Evolutionary conservation across 2,329 filamentous ascomycete species (phyloP).

Genomic region (Falciphora oryzae): DNA sequence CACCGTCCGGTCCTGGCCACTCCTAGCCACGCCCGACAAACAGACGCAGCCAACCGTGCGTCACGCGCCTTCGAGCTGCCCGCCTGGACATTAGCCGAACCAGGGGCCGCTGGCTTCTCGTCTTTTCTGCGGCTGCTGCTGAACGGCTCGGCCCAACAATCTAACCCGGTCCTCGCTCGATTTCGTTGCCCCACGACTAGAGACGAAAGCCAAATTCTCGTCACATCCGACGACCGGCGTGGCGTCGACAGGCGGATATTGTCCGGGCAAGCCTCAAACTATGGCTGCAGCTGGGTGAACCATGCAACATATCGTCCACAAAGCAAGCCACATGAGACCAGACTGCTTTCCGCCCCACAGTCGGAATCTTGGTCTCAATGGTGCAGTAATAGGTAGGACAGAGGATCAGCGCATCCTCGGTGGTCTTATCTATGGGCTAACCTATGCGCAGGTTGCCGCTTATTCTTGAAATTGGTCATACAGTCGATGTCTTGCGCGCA

Average conservation of each 20-base stretch:
- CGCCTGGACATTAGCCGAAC: neutral
- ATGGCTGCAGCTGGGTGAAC: no score
- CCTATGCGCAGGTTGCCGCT: neutral
- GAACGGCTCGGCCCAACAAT: no score
- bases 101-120: neutral
- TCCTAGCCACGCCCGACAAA: neutral
- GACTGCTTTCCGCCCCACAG: no score
- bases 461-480: neutral
- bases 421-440: neutral
- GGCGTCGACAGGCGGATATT: neutral
- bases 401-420: neutral
- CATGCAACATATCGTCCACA: no score
- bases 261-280: neutral
- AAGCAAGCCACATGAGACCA: no score
- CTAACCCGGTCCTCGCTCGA: neutral
- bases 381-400: neutral
- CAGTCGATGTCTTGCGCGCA: no score
- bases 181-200: neutral
- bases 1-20: neutral
- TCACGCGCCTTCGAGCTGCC: neutral
- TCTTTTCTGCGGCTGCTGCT: neutral
- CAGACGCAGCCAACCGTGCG: neutral
- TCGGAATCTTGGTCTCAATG: neutral
- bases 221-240: neutral
- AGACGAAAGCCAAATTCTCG: no score